phyloP scores from a whole-genome alignment of 140 eudicot species.

The Bidens hawaiensis region DNA sequence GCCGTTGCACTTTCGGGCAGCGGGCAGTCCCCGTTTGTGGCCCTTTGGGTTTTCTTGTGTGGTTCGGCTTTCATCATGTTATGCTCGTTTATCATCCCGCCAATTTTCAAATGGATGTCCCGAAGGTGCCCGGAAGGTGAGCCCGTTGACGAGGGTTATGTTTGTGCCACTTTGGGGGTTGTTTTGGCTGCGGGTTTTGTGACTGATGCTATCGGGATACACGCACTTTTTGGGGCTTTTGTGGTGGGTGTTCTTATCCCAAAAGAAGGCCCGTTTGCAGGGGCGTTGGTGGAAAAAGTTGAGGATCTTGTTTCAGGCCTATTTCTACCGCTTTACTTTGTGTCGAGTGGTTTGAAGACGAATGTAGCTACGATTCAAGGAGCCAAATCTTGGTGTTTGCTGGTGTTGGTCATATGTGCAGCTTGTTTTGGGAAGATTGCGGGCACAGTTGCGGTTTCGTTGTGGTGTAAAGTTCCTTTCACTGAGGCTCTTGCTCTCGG shows the following conservation, averaged over 20 bases:
- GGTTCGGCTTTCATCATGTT: constrained; percentile 58
- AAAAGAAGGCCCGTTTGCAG: constrained; percentile 80
- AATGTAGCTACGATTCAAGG: constrained; percentile 78
- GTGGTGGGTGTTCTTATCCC: constrained; percentile 85
- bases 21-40: constrained; percentile 54
- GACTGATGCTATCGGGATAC: constrained; percentile 86
- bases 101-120: constrained; percentile 64
- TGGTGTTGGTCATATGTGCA: constrained; percentile 60
- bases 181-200: constrained; percentile 90
- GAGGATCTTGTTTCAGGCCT: constrained; percentile 94
- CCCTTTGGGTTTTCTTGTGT: constrained; percentile 74
- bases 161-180: constrained; percentile 70
- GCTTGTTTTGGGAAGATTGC: constrained; percentile 83
- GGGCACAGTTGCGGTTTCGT: constrained; percentile 62
- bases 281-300: constrained; percentile 81
- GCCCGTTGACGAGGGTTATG: constrained; percentile 75
- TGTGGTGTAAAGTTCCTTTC: constrained; percentile 62
- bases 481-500: constrained; percentile 80
- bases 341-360: constrained; percentile 88
- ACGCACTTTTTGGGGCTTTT: constrained; percentile 92
- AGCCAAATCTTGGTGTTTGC: constrained; percentile 82
- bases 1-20: constrained; percentile 85
- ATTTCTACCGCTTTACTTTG: constrained; percentile 83
- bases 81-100: constrained; percentile 53
- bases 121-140: constrained; percentile 76